A percentile compares a stretch with the other conserved stretches of the same genome.
phyloP scores from a whole-genome alignment of 805 yeast species.

The Candida maltosa region DNA sequence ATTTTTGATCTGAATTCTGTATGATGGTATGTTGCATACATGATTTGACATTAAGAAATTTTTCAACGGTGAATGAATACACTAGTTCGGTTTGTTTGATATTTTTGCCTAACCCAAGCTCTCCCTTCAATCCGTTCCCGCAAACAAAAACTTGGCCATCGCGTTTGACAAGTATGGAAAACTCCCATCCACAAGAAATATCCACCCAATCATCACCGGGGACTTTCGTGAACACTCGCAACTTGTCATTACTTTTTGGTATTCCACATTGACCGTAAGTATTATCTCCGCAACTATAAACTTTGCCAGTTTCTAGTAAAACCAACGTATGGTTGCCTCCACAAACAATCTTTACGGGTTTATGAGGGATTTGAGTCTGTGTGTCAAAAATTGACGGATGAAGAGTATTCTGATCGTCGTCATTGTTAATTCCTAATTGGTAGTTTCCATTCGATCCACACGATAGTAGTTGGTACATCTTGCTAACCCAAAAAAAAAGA shows the following conservation, averaged over 20 bases:
- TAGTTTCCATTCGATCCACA: slow-evolving; percentile 85
- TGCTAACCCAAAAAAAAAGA: not conserved
- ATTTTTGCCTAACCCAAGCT: slow-evolving; percentile 51
- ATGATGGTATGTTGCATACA: slow-evolving; percentile 48
- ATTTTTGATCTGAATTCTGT: slow-evolving; percentile 33
- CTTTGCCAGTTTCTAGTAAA: slow-evolving; percentile 48
- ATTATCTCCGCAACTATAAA: slow-evolving; percentile 62
- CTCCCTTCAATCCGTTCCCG: slow-evolving; percentile 74
- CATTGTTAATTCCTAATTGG: slow-evolving; percentile 65
- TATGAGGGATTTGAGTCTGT: slow-evolving; percentile 6
- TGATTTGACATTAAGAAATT: slow-evolving; percentile 18
- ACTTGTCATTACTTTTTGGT: slow-evolving; percentile 3
- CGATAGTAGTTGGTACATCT: slow-evolving; percentile 31
- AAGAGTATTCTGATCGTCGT: slow-evolving; percentile 38
- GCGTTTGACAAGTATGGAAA: slow-evolving; percentile 46
- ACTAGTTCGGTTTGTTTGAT: slow-evolving; percentile 7
- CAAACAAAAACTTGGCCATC: slow-evolving; percentile 42
- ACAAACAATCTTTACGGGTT: slow-evolving; percentile 50
- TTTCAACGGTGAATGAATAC: slow-evolving; percentile 4
- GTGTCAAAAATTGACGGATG: slow-evolving; percentile 13
- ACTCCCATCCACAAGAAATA: slow-evolving; percentile 81
- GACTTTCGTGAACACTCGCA: slow-evolving; percentile 15
- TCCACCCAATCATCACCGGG: slow-evolving; percentile 36
- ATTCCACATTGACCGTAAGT: slow-evolving; percentile 50
- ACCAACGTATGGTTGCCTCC: slow-evolving; percentile 89